These are phyloP conservation scores for Pachyrhizus erosus DNA, from an alignment of 306 rosid species.

Conservation along the genomic window DNA sequence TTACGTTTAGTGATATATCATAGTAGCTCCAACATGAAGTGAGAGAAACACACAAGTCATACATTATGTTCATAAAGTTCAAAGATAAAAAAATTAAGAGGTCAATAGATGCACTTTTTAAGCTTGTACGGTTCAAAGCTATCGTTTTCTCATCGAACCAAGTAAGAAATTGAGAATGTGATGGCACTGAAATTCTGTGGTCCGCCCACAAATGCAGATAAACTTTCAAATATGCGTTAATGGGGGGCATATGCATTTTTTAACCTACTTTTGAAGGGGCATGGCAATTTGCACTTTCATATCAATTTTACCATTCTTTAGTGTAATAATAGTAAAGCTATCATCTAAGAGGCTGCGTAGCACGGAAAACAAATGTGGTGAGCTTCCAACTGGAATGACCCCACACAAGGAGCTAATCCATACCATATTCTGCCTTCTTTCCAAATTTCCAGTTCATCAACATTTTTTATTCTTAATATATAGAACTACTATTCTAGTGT, in stretches of 20 bases:
- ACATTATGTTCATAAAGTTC: slow-evolving; percentile 22
- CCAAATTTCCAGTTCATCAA: not conserved
- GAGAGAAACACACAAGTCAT: not conserved
- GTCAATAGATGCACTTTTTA: slow-evolving; percentile 46
- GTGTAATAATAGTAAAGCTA: not conserved
- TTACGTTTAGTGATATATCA: slow-evolving; percentile 25
- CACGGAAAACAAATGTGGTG: not conserved
- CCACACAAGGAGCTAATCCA: not conserved
- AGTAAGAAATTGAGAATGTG: slow-evolving; percentile 23
- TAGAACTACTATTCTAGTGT: not conserved
- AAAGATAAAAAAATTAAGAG: not conserved
- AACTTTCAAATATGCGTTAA: slow-evolving; percentile 47
- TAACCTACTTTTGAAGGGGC: slow-evolving; percentile 35
- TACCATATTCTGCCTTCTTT: not conserved
- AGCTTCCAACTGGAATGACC: slow-evolving; percentile 30
- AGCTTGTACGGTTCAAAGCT: slow-evolving; percentile 32
- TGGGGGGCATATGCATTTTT: slow-evolving; percentile 31
- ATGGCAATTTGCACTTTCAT: not conserved
- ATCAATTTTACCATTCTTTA: not conserved
- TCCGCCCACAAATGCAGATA: slow-evolving; percentile 38
- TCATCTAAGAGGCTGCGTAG: not conserved
- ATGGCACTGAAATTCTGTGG: slow-evolving; percentile 42
- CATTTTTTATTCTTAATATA: not conserved
- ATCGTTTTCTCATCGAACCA: slow-evolving; percentile 42
- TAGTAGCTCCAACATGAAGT: not conserved